phyloP scores from a whole-genome alignment of 2,329 filamentous ascomycete species.

The Ceratocystis papillata region DNA sequence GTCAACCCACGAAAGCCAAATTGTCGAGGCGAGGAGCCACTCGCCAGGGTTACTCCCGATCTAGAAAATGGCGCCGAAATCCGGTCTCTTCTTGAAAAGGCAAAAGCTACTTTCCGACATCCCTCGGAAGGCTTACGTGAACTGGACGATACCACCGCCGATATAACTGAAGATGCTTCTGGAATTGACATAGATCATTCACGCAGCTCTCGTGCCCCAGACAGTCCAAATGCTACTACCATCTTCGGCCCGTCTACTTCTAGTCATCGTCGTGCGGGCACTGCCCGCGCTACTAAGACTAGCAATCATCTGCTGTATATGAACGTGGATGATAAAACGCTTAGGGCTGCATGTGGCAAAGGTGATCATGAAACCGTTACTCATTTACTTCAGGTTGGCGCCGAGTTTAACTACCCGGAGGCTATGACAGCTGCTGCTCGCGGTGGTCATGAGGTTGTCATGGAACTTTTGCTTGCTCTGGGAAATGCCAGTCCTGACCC shows the following conservation, averaged over 20 bases:
- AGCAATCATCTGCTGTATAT: conserved; percentile 54
- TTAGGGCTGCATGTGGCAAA: conserved; percentile 48
- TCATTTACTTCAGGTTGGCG: conserved; percentile 50
- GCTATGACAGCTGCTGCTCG: conserved; percentile 84
- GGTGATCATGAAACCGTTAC: conserved; percentile 53
- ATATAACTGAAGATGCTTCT: conserved; percentile 43
- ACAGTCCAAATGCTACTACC: conserved; percentile 29
- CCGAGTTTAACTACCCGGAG: conserved; percentile 60
- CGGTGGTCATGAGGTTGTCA: conserved; percentile 79
- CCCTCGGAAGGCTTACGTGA: conserved; percentile 25
- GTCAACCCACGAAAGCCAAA: conserved; percentile 89
- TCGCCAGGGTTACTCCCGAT: conserved; percentile 69
- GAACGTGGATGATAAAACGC: conserved; percentile 50
- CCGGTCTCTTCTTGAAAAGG: conserved; percentile 39
- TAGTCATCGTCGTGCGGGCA: conserved; percentile 42
- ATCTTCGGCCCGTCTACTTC: conserved; percentile 26
- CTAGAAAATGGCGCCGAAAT: conserved; percentile 72
- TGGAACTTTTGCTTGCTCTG: conserved; percentile 64
- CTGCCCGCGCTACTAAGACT: conserved; percentile 51
- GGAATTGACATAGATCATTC: conserved; percentile 28
- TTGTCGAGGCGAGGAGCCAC: conserved; percentile 80
- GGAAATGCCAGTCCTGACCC: conserved; percentile 59
- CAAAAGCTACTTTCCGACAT: conserved; percentile 21
- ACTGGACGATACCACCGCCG: conserved; percentile 16
- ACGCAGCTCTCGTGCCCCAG: conserved; percentile 48